phyloP scores from a whole-genome alignment of 2,329 filamentous ascomycete genomes.

The Claviceps pazoutovae region DNA sequence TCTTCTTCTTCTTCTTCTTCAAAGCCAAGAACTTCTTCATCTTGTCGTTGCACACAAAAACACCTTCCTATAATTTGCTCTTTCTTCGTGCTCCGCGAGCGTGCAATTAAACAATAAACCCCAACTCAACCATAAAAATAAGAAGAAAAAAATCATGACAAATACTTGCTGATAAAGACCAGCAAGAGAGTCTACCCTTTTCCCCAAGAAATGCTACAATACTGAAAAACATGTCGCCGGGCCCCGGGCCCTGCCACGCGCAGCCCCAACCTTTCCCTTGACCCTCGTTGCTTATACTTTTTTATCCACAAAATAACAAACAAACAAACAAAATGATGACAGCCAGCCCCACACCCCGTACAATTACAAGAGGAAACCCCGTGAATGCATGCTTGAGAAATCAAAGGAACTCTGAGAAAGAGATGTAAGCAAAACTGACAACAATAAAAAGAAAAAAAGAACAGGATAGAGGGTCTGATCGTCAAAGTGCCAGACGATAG shows the following conservation, averaged over 20 bases:
- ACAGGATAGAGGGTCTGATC: neutral
- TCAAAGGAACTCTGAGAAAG: neutral
- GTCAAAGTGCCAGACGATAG: neutral
- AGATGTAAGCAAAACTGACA: too few relatives aligned
- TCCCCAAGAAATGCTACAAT: too few relatives aligned
- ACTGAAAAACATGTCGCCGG: too few relatives aligned
- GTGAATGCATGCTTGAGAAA: neutral
- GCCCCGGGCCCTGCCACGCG: too few relatives aligned
- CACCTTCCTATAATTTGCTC: too few relatives aligned
- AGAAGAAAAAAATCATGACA: neutral
- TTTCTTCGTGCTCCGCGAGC: too few relatives aligned
- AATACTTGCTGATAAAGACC: neutral
- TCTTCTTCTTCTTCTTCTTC: too few relatives aligned
- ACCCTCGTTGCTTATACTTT: neutral
- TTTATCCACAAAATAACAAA: neutral
- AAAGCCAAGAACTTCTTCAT: too few relatives aligned
- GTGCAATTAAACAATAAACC: too few relatives aligned
- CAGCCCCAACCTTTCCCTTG: too few relatives aligned
- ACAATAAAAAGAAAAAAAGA: neutral
- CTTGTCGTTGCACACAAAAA: too few relatives aligned
- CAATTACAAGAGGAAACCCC: neutral
- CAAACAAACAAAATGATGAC: too few relatives aligned
- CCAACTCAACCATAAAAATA: neutral
- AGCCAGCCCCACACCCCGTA: neutral
- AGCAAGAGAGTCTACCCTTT: neutral